Evolutionary conservation across 108 stramenopile species (phyloP), one percentile per base, ranked within the genome.

Genomic region (Cyclostephanos tholiformis): DNA sequence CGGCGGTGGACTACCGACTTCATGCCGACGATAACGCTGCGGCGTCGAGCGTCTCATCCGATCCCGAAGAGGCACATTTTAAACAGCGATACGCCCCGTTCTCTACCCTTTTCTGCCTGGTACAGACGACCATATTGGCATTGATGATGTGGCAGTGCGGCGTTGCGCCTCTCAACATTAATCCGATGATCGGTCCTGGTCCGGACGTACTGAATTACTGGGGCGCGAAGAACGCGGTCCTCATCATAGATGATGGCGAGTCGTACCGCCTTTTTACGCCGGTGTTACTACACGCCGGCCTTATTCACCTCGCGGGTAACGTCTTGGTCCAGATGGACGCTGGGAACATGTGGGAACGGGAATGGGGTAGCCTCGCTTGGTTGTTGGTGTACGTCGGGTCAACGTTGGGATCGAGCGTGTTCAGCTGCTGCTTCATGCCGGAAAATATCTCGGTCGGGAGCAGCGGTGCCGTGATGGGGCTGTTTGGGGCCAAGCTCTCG

Each of bases 201-300:
- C 95, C 95, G 14, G 90, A 91, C 65, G 88, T 89, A 17, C 61
- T 95, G 2, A 83, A 82, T 62, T 87, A 95, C 29, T 96, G 91
- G 91, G 95, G 95, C 17, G 95, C 86, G 61, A 96, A 96, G 61
- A 96, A 96, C 67, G 73, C 92, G 2, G 82, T 88, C 49, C 53
- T 85, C 26, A 93, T 96, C 56, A 66, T 96, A 23, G 92, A 92
- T 8, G 89, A 90, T 49, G 84, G 80, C 19, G 90, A 96, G 68
- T 84, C 77, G 68, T 93, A 80, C 76, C 67, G 95, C 29, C 55
- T 96, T 43, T 19, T 91, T 11, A 92, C 92, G 4, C 95, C 95
- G 17, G 87, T 91, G 58, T 78, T 96, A 23, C 67, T 96, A 22
- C 91, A 96, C 71, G 90, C 90, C 0, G 95, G 95, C 30, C 50